Base-by-base conservation (phyloP, 2,329 filamentous ascomycete species). In the Claviceps maximensis region DNA sequence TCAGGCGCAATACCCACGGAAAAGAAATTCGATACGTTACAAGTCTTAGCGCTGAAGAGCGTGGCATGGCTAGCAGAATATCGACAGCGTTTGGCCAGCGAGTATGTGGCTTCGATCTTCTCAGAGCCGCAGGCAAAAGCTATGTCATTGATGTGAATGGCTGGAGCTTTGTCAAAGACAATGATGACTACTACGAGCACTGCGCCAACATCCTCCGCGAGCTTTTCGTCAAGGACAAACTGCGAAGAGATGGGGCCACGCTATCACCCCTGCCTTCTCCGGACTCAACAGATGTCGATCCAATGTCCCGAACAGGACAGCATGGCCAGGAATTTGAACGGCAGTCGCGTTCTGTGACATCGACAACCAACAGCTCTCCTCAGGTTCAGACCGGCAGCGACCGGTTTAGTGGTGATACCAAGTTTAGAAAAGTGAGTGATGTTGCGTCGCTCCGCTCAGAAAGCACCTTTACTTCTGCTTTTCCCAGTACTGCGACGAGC, bases 141-240 rank as follows among this genome's bases (percentile, higher is more conserved):
- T 98, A 89, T 69, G 93, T 98, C 49, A 98, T 98, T 59, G 93
- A 98, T 62, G 93, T 98, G 61, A 98, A 98, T 67, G 93, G 93
- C 13, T 98, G 94, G 94, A 97, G 91, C 65, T 98, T 98, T 63
- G 93, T 98, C 67, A 98, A 98, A 67, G 94, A 98, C 67, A 98
- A 98, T 62, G 91, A 96, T 57, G 90, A 95, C 56, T 98, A 98
- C 68, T 98, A 98, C 66, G 87, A 97, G 63, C 88, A 89, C 63
- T 93, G 86, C 60, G 83, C 93, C 23, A 83, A 76, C 55, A 95
- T 97, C 49, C 73, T 98, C 50, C 87, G 84, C 63, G 84, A 93
- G 7, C 87, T 94, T 65, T 97, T 98, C 59, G 75, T 94, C 58
- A 82, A 82, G 58, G 91, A 96, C 67, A 88, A 83, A 62, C 69